These are phyloP conservation scores for Pulveroboletus ravenelii DNA, from an alignment of 768 basidiomycete species.

Conservation along the genomic window DNA sequence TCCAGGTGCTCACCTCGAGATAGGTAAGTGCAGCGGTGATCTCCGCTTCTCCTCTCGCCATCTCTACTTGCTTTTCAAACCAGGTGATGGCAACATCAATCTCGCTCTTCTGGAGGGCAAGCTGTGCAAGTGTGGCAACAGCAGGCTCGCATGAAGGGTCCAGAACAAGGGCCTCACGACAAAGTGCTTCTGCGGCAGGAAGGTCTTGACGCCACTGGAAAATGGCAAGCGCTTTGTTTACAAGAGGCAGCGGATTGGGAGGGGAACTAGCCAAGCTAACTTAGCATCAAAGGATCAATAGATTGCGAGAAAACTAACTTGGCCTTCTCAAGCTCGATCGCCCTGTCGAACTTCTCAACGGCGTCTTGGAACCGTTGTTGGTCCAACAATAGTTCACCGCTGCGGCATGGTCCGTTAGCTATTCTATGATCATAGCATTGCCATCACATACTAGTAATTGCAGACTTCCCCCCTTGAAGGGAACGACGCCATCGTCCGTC, in stretches of 20 bases:
- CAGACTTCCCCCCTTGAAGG: constrained; percentile 82
- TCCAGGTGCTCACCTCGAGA: constrained; percentile 54
- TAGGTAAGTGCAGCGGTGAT: constrained; percentile 73
- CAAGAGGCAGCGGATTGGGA: constrained; percentile 84
- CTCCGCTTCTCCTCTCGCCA: constrained; percentile 90
- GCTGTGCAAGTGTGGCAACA: constrained; percentile 90
- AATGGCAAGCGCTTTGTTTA: constrained; percentile 95
- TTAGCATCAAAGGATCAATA: neutral
- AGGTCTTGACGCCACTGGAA: constrained; percentile 97
- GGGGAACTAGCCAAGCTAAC: constrained; percentile 36
- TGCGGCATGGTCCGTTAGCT: constrained; percentile 27
- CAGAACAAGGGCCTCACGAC: constrained; percentile 79
- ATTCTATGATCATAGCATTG: neutral
- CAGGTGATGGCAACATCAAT: constrained; percentile 80
- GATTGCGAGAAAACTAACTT: constrained; percentile 43
- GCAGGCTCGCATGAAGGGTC: constrained; percentile 97
- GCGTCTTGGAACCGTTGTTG: constrained; percentile 85
- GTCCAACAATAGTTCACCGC: constrained; percentile 92
- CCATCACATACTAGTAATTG: constrained; percentile 80
- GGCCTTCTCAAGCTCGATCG: constrained; percentile 79
- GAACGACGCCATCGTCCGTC: constrained; percentile 79
- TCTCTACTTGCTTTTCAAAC: constrained; percentile 78
- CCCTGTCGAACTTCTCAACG: constrained; percentile 87
- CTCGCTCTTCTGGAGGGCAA: constrained; percentile 86
- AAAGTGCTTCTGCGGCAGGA: constrained; percentile 74